These are phyloP conservation scores for Colletotrichum liriopes DNA, from an alignment of 2,329 filamentous ascomycete species.

Conservation along the genomic window DNA sequence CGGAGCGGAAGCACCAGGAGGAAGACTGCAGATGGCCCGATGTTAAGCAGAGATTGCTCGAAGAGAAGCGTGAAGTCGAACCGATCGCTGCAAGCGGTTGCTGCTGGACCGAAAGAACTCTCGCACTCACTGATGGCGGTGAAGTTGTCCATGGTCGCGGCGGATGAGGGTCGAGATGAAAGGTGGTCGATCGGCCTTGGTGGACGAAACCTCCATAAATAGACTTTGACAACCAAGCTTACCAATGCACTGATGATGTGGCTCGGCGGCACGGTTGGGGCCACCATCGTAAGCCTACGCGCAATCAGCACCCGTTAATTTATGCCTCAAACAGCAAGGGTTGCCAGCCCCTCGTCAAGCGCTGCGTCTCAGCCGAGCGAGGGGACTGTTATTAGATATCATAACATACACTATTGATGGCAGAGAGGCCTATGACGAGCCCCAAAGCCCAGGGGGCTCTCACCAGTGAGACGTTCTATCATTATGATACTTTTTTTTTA, in stretches of 20 bases:
- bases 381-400: neutral
- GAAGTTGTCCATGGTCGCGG: slow-evolving; percentile 25
- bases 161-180: neutral
- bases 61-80: slow-evolving; percentile 69
- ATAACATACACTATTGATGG: too few species aligned
- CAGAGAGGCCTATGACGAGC: too few species aligned
- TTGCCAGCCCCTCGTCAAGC: neutral
- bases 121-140: slow-evolving; percentile 36
- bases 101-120: slow-evolving; percentile 46
- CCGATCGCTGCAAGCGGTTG: slow-evolving; percentile 53
- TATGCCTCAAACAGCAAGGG: neutral
- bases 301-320: neutral
- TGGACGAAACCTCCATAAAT: neutral
- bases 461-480: too few species aligned
- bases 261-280: neutral
- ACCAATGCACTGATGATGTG: neutral
- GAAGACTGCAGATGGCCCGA: slow-evolving; percentile 50
- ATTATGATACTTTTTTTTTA: too few species aligned
- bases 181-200: too few species aligned
- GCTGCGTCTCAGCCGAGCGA: neutral
- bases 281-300: neutral
- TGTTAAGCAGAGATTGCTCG: slow-evolving; percentile 54
- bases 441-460: too few species aligned
- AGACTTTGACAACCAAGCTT: neutral
- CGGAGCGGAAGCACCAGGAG: slow-evolving; percentile 52